phyloP scores from a whole-genome alignment of 2,329 filamentous ascomycete species.

The Fusarium sp. region DNA sequence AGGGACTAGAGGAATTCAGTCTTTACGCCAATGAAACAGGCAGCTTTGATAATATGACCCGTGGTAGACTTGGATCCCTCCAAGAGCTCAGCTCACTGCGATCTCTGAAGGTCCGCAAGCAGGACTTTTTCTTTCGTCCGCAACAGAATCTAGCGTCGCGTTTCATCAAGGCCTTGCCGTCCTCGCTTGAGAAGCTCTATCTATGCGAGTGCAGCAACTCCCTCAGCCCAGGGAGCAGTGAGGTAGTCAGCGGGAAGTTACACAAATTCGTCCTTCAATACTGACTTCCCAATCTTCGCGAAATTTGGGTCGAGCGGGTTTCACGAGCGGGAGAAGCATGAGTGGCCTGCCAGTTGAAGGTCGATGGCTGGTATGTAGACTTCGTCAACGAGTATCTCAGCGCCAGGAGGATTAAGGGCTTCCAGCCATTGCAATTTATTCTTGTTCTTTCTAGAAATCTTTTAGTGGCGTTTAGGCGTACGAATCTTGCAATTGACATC shows the following conservation, averaged over 20 bases:
- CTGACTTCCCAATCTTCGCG: constrained; percentile 1
- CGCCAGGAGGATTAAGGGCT: not conserved
- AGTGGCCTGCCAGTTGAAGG: not conserved
- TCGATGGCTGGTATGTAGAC: constrained; percentile 7
- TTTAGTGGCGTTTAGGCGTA: too few species aligned
- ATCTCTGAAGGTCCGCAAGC: not conserved
- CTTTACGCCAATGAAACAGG: not conserved
- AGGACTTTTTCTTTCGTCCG: too few species aligned
- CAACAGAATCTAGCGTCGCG: not conserved
- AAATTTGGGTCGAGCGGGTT: constrained; percentile 12
- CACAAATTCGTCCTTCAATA: not conserved
- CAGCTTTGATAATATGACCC: too few species aligned
- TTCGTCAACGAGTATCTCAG: not conserved
- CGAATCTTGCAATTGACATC: too few species aligned
- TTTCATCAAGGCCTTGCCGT: constrained; percentile 1
- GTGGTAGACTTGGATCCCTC: constrained; percentile 15
- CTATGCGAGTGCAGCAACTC: not conserved
- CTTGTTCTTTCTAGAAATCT: too few species aligned
- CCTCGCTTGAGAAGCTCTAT: constrained; percentile 11
- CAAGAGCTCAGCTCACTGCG: not conserved
- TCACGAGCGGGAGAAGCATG: not conserved
- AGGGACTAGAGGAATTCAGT: not conserved
- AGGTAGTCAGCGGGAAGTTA: not conserved
- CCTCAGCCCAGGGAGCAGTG: not conserved
- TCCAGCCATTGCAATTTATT: too few species aligned